Base-by-base conservation (phyloP, 192 early-diverging fungal species). In the Podila epigama region DNA sequence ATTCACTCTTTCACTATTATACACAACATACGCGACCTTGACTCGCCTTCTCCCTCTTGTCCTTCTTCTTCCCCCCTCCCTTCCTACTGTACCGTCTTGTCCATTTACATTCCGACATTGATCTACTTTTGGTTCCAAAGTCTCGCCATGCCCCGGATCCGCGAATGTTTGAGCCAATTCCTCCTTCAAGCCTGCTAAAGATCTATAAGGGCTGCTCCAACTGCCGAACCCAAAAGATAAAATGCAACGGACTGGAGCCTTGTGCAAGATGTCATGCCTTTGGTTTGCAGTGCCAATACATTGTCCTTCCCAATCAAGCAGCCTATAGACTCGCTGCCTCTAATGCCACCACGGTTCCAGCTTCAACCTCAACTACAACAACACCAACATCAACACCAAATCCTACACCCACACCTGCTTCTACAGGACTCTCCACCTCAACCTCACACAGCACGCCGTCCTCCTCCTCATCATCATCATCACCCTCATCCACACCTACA, bases 141-240 rank as follows among this genome's bases (percentile, higher is more conserved):
- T 18, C 57, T 37, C 58, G 60, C 65, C 64, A 75, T 75, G 72
- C 65, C n/a, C 59, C 60, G 41, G 65, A 67, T 62, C 60, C 56
- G 65, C 72, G 72, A 51, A 75, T 75, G 72, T 75, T 75, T 68
- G 72, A 75, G 48, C 72, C 64, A 75, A 68, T 75, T 34, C 72
- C 72, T 29, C 72, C 72, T 13, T 62, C 72, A 42, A 67, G 53
- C 31, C 40, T 75, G 42, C 48, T 75, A 61, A 75, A 75, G 72
- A 75, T 75, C 72, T 75, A 75, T 37, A 75, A 75, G 51, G 72
- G 72, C 39, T 75, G 72, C 65, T 67, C 72, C 55, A 75, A 75
- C 44, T 75, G 72, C 65, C 64, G 72, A 34, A 75, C 64, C 12
- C 72, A 75, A 68, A 75, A 75, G 72, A 75, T 75, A 68, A 75